These are phyloP conservation scores for Hymenoscyphus occultus DNA, from an alignment of 2,329 filamentous ascomycete species.

Conservation along the genomic window DNA sequence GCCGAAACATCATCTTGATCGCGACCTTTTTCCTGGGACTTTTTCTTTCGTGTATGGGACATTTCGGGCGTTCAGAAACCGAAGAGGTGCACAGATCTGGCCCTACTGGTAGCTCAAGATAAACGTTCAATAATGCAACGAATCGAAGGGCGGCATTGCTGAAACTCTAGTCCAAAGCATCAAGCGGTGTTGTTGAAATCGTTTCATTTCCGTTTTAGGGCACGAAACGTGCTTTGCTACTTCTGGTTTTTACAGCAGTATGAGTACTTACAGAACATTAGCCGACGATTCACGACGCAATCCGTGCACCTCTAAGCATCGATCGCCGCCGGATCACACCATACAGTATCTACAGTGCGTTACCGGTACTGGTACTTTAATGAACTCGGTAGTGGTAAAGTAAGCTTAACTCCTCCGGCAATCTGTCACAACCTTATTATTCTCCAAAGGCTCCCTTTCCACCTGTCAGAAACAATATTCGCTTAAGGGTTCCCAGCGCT, in stretches of 20 bases:
- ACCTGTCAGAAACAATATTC: too few species aligned
- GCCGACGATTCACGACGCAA: background rate
- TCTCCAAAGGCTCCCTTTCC: too few species aligned
- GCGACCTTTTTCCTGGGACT: background rate
- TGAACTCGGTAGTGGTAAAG: too few species aligned
- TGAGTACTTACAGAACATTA: too few species aligned
- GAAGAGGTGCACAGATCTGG: constrained; percentile 9
- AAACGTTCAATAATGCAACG: background rate
- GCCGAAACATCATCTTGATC: constrained; percentile 3
- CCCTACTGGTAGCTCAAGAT: background rate
- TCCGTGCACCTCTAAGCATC: constrained; percentile 9
- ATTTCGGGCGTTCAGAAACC: background rate
- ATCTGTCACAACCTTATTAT: too few species aligned
- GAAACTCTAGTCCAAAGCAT: background rate
- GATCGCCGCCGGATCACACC: background rate
- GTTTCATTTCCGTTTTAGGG: constrained; percentile 8
- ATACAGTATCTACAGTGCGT: background rate
- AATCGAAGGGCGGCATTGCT: background rate
- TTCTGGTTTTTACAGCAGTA: too few species aligned
- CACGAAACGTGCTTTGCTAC: too few species aligned
- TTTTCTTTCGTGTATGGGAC: background rate
- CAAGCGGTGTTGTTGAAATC: background rate
- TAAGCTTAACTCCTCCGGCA: too few species aligned
- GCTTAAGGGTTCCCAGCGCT: too few species aligned
- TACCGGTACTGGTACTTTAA: too few species aligned